Percentiles rank a stretch among this genome's conserved stretches.
Conservation (phyloP, 192 early-diverging fungal species). For the Coemansia sp. region DNA sequence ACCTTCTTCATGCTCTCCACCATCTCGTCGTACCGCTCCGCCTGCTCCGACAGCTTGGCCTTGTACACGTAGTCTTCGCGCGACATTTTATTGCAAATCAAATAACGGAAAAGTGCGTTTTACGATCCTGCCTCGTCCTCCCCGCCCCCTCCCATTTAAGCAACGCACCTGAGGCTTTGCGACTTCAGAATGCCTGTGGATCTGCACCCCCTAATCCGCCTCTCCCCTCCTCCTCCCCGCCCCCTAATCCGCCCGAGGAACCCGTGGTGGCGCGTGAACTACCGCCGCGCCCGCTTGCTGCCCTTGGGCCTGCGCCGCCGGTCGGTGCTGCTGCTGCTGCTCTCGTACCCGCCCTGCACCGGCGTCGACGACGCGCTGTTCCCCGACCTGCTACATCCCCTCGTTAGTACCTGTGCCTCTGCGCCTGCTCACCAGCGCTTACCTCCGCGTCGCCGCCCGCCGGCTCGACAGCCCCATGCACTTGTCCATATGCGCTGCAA, state of each 20-base stretch:
- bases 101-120: slow-evolving; percentile 3
- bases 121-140: background rate
- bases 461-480: slow-evolving; percentile 74
- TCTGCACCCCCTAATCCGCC: slow-evolving; percentile 12
- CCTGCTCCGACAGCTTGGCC: slow-evolving; percentile 99
- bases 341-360: slow-evolving; percentile 37
- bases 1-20: slow-evolving; percentile 73
- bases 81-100: slow-evolving; percentile 23
- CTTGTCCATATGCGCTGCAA: slow-evolving; percentile 89
- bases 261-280: slow-evolving; percentile 3
- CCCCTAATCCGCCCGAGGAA: slow-evolving; percentile 8
- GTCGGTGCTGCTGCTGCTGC: slow-evolving; percentile 44
- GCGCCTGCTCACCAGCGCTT: background rate
- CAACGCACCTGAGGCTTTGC: background rate
- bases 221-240: background rate
- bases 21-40: slow-evolving; percentile 98
- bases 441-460: slow-evolving; percentile 51
- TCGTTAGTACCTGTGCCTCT: background rate
- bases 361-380: slow-evolving; percentile 47
- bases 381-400: slow-evolving; percentile 13
- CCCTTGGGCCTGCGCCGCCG: slow-evolving; percentile 26
- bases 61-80: slow-evolving; percentile 89
- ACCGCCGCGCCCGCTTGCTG: slow-evolving; percentile 10
- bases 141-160: slow-evolving; percentile 9
- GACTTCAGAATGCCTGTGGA: slow-evolving; percentile 1